These are phyloP conservation scores for Lithospermum erythrorhizon DNA, from an alignment of 257 asterid genomes.

Conservation along the genomic window DNA sequence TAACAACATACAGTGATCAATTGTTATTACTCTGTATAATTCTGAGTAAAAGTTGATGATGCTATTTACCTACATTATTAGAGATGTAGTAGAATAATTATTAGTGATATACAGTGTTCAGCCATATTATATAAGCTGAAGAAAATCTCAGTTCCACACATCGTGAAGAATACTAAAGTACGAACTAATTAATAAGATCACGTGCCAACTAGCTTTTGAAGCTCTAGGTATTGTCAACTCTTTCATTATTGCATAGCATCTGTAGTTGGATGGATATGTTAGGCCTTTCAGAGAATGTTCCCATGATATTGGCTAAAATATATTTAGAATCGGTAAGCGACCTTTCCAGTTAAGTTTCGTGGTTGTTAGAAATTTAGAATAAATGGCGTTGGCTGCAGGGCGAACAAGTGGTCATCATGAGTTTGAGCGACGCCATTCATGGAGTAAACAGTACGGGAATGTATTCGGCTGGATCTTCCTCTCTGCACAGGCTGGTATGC, in stretches of 20 bases:
- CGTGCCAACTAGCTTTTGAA: neutral
- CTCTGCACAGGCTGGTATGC: conserved; percentile 64
- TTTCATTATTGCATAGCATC: neutral
- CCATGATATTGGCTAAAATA: neutral
- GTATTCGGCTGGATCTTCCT: conserved; percentile 47
- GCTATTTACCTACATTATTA: neutral
- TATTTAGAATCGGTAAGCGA: neutral
- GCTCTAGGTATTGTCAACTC: neutral
- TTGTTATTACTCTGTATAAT: neutral
- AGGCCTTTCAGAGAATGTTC: too few relatives aligned
- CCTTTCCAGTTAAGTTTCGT: neutral
- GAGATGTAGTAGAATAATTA: neutral
- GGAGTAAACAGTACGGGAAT: conserved; percentile 23
- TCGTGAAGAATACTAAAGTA: too few relatives aligned
- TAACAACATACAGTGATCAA: neutral
- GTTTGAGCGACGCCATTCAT: conserved; percentile 30
- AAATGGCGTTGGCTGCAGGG: conserved; percentile 25
- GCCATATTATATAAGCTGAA: too few relatives aligned
- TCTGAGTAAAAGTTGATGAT: neutral
- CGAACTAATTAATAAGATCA: too few relatives aligned
- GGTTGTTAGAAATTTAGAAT: conserved; percentile 8
- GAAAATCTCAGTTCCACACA: too few relatives aligned
- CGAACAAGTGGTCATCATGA: conserved; percentile 18
- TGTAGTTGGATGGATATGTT: neutral
- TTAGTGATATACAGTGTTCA: too few relatives aligned